A percentile compares a stretch with the other conserved stretches of the same genome.
Conservation (phyloP, 345 rosid genomes). For the Streptanthus diversifolius region DNA sequence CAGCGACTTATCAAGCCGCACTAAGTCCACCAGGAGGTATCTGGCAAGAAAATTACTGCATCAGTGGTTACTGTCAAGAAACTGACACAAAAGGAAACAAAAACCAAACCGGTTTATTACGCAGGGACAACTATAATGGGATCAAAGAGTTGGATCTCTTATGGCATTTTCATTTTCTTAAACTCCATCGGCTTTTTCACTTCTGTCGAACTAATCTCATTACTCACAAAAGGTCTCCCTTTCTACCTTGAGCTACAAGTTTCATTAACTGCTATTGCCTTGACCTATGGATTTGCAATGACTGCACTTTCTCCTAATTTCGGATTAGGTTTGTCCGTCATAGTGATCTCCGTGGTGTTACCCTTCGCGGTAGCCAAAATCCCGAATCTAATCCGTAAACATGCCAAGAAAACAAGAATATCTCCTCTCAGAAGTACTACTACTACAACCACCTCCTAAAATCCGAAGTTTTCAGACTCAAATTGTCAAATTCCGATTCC, state of each 20-base stretch:
- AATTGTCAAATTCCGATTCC: not conserved
- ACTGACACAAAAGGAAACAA: not conserved
- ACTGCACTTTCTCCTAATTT: conserved; percentile 26
- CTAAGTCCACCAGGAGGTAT: conserved; percentile 39
- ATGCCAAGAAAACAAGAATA: conserved; percentile 14
- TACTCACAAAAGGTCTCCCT: conserved; percentile 23
- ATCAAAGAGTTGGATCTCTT: conserved; percentile 24
- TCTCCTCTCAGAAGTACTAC: not conserved
- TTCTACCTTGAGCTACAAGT: conserved; percentile 35
- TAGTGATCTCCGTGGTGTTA: not conserved
- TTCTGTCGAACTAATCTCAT: conserved; percentile 22
- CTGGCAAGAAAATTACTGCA: conserved; percentile 38
- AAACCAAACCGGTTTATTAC: conserved; percentile 8
- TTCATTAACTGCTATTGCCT: conserved; percentile 24
- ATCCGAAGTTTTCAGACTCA: not conserved
- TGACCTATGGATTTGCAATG: conserved; percentile 36
- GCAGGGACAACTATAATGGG: conserved; percentile 31
- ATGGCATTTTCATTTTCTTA: conserved; percentile 29
- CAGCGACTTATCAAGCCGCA: conserved; percentile 43
- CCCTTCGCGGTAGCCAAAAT: conserved; percentile 11
- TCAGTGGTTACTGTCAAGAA: not conserved
- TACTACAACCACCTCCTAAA: conserved; percentile 9
- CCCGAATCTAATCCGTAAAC: conserved; percentile 8
- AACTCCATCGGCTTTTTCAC: conserved; percentile 20
- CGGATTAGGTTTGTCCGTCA: conserved; percentile 21